Evolutionary conservation across 805 yeast genomes (phyloP).

Genomic region (Hanseniaspora valbyensis): DNA sequence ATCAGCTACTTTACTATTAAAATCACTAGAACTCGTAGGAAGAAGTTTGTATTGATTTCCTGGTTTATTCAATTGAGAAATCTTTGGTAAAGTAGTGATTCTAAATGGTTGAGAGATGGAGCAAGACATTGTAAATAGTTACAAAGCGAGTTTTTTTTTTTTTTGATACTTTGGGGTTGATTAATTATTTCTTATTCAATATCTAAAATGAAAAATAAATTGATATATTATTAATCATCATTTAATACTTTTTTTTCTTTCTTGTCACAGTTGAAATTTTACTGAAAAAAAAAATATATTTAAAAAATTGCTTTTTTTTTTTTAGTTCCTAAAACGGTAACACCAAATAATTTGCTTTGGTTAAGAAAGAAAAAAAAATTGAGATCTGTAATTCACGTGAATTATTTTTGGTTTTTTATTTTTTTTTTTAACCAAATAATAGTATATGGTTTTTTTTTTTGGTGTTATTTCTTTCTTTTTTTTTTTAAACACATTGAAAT

Average conservation of each 20-base stretch:
- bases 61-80: constrained; percentile 24
- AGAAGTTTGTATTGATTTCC: constrained; percentile 21
- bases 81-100: constrained; percentile 27
- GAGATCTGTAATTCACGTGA: no score
- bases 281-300: background rate
- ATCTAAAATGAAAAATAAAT: no score
- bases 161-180: no score
- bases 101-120: constrained; percentile 30
- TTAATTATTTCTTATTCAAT: no score
- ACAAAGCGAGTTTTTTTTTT: background rate
- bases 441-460: no score
- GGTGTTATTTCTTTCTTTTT: no score
- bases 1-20: constrained; percentile 21
- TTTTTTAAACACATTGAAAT: no score
- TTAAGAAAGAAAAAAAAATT: background rate
- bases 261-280: background rate
- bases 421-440: no score
- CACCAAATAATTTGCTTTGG: background rate
- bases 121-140: constrained; percentile 7
- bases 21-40: constrained; percentile 23
- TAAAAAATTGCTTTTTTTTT: background rate
- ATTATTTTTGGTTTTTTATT: no score
- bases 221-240: background rate
- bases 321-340: background rate
- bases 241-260: background rate